These are phyloP conservation scores for Meira nashicola DNA, from an alignment of 1,284 basidiomycete genomes.

Conservation along the genomic window DNA sequence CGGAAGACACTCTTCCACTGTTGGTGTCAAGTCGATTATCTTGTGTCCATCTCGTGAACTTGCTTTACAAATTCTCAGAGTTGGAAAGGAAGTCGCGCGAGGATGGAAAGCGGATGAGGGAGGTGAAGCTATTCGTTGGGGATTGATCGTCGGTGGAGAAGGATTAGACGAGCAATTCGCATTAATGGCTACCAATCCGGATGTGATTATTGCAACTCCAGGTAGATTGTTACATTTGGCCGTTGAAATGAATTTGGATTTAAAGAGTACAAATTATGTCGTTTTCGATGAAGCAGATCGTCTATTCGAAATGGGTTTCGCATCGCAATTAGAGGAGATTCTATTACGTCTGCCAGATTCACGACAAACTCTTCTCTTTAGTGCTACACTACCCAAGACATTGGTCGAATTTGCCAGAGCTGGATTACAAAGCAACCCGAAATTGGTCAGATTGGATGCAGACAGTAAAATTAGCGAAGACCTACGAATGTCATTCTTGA, in stretches of 20 bases:
- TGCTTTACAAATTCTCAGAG: slow-evolving; percentile 85
- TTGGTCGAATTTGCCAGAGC: slow-evolving; percentile 97
- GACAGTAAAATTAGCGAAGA: slow-evolving; percentile 94
- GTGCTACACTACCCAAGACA: slow-evolving; percentile 89
- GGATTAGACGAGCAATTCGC: slow-evolving; percentile 93
- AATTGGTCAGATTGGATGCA: slow-evolving; percentile 86
- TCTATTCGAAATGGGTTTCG: slow-evolving; percentile 96
- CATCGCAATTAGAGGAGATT: slow-evolving; percentile 84
- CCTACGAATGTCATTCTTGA: slow-evolving; percentile 88
- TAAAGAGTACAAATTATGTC: slow-evolving; percentile 80
- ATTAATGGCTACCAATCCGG: slow-evolving; percentile 88
- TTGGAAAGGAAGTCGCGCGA: slow-evolving; percentile 85
- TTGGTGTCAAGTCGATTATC: slow-evolving; percentile 82
- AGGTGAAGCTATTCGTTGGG: slow-evolving; percentile 76
- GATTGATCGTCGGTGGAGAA: slow-evolving; percentile 91
- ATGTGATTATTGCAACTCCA: slow-evolving; percentile 68
- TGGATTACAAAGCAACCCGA: slow-evolving; percentile 78
- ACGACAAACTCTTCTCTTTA: slow-evolving; percentile 89
- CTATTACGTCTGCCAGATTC: slow-evolving; percentile 76
- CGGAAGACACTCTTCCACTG: slow-evolving; percentile 70
- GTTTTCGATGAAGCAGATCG: slow-evolving; percentile 98
- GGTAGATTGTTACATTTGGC: slow-evolving; percentile 91
- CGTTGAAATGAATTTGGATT: slow-evolving; percentile 93
- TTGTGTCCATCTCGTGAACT: slow-evolving; percentile 89
- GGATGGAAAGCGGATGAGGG: slow-evolving; percentile 59